Conservation (phyloP, 2,329 filamentous ascomycete genomes). For the Pseudogymnoascus sp. region DNA sequence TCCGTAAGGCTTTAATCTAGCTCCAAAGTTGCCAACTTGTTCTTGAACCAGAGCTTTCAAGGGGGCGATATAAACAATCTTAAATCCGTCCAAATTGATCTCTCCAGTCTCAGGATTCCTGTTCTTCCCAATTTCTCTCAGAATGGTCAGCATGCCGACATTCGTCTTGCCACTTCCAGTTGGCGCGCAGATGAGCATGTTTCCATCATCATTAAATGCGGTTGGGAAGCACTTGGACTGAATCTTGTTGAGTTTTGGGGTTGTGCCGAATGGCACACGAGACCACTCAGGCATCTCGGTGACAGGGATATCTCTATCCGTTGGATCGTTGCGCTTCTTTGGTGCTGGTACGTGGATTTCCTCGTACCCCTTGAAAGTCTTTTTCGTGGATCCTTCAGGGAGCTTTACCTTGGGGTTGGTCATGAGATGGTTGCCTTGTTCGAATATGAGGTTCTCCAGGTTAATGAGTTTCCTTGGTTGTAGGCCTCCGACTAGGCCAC, state of each 20-base stretch:
- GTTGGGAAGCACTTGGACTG: constrained; percentile 89
- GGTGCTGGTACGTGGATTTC: constrained; percentile 95
- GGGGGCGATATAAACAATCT: constrained; percentile 96
- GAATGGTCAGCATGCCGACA: constrained; percentile 92
- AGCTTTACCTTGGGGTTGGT: constrained; percentile 95
- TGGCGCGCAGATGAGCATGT: constrained; percentile 95
- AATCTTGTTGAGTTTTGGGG: constrained; percentile 86
- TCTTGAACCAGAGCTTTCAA: constrained; percentile 94
- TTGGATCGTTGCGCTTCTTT: constrained; percentile 75
- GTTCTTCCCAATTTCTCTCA: constrained; percentile 95
- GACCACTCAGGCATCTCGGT: constrained; percentile 91
- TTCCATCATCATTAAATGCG: constrained; percentile 89
- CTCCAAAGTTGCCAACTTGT: constrained; percentile 95
- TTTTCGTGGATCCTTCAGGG: constrained; percentile 89
- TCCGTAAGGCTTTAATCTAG: constrained; percentile 81
- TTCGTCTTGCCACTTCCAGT: constrained; percentile 98
- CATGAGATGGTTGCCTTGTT: constrained; percentile 98
- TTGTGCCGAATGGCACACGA: constrained; percentile 72
- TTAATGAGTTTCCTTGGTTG: constrained; percentile 86
- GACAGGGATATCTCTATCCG: constrained; percentile 75
- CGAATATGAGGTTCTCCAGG: constrained; percentile 91
- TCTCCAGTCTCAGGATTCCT: constrained; percentile 83
- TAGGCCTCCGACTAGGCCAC: constrained; percentile 69
- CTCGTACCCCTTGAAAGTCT: constrained; percentile 95
- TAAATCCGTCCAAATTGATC: constrained; percentile 92